Percentiles rank a stretch among this genome's conserved stretches.
These are phyloP conservation scores for Corynespora cassiicola DNA, from an alignment of 2,329 filamentous ascomycete genomes.

Conservation along the genomic window DNA sequence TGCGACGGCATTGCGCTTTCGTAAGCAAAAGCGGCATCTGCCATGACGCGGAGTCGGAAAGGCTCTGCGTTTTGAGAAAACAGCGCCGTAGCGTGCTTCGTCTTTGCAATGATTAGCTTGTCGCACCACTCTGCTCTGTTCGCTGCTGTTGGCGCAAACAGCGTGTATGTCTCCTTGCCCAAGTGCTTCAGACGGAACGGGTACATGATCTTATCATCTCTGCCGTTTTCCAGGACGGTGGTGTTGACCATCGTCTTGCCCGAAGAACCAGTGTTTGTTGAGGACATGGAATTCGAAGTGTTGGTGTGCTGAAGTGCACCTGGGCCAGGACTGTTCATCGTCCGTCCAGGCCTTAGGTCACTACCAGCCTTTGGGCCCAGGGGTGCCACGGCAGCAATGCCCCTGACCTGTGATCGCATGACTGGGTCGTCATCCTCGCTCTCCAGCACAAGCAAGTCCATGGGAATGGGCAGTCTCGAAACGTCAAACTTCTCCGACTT, in stretches of 20 bases:
- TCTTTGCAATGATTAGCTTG: conserved; percentile 95
- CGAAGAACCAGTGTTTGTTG: conserved; percentile 58
- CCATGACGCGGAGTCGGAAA: conserved; percentile 88
- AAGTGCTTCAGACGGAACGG: conserved; percentile 97
- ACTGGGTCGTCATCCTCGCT: conserved; percentile 92
- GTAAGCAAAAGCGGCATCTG: conserved; percentile 89
- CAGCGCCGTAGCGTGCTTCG: conserved; percentile 85
- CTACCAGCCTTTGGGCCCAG: conserved; percentile 32
- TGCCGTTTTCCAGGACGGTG: conserved; percentile 60
- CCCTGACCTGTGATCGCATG: conserved; percentile 76
- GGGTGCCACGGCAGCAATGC: conserved; percentile 67
- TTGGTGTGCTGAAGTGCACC: conserved; percentile 70
- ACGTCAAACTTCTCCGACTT: conserved; percentile 89
- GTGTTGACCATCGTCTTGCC: conserved; percentile 55
- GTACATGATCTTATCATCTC: conserved; percentile 81
- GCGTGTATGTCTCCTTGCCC: conserved; percentile 88
- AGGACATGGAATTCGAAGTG: conserved; percentile 67
- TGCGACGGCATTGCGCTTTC: conserved; percentile 62
- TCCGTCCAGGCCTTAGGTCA: conserved; percentile 60
- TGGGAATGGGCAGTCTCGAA: conserved; percentile 92
- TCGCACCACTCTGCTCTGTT: conserved; percentile 88
- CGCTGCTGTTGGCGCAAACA: conserved; percentile 80
- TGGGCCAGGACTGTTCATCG: conserved; percentile 49
- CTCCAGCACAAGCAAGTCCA: conserved; percentile 93
- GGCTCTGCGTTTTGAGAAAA: conserved; percentile 94